Base-by-base conservation (phyloP, 2,329 filamentous ascomycete genomes). In the Aspergillus neoniger region DNA sequence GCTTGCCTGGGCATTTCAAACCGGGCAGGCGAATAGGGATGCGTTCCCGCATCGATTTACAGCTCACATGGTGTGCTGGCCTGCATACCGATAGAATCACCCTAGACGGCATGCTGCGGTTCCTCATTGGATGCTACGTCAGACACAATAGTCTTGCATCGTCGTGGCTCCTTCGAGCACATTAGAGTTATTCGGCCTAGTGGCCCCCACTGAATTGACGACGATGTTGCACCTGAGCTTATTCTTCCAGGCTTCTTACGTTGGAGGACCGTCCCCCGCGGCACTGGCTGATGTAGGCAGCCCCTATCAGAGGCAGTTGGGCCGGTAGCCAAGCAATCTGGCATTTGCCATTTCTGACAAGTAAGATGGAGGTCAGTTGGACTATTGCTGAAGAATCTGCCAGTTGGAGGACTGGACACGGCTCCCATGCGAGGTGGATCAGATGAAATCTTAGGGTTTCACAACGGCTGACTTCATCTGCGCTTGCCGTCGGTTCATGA, bases 381-480 rank as follows among this genome's bases (percentile, higher is more conserved):
- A 65, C 64, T 55, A 44, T 61, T 15, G 58, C 57, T 52, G 58
- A 56, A 51, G 56, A 53, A 44, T n/a, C 25, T 30, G 23, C 47
- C 47, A 30, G 25, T 36, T 36, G 30, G 47, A 15, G 25, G 47
- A 50, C 47, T 50, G 47, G 47, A 39, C 52, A 43, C 50, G 58
- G 58, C 55, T 64, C 65, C 63, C 65, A 70, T 72, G 69, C 69
- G 61, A 65, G 68, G 69, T 70, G 70, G 70, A 74, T 74, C 73
- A 74, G 70, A 74, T 68, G 71, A 60, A 68, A 67, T 65, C 61
- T 65, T 63, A 68, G 62, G 69, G 73, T 75, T 73, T 70, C 73
- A 75, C 73, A 74, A 71, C 72, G 72, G 73, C 73, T 75, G 72
- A 74, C 70, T 68, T 69, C 62, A 70, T 67, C 69, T 71, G 67